These are phyloP conservation scores for Smallanthus sonchifolius DNA, from an alignment of 129 eudicot species.

Conservation along the genomic window DNA sequence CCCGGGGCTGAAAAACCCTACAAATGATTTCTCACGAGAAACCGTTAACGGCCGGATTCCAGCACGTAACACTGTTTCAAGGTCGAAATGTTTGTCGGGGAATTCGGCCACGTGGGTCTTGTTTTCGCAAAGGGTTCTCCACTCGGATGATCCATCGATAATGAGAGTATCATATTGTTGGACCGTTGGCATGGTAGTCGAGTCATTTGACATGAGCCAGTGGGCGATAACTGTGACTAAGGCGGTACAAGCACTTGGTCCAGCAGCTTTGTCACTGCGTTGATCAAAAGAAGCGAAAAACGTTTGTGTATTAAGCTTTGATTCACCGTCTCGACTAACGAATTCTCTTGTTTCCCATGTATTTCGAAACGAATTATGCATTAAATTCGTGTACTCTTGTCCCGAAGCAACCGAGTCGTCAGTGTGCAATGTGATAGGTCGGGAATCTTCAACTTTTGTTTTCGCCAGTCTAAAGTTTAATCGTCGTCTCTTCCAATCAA, in stretches of 20 bases:
- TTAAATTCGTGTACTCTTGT: neutral
- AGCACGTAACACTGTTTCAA: slow-evolving; percentile 59
- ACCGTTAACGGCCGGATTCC: slow-evolving; percentile 51
- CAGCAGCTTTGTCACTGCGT: slow-evolving; percentile 66
- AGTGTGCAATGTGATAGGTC: neutral
- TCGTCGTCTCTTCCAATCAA: slow-evolving; percentile 66
- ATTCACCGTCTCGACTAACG: slow-evolving; percentile 54
- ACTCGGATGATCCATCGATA: slow-evolving; percentile 63
- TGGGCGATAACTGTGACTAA: slow-evolving; percentile 72
- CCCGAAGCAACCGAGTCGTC: neutral
- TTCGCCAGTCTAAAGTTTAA: slow-evolving; percentile 29
- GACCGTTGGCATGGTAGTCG: slow-evolving; percentile 39
- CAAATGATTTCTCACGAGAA: slow-evolving; percentile 38
- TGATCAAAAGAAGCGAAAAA: slow-evolving; percentile 81
- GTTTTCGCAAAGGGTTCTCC: slow-evolving; percentile 54
- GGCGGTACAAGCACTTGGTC: slow-evolving; percentile 73
- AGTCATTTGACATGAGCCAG: slow-evolving; percentile 49
- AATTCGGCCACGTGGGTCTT: slow-evolving; percentile 32
- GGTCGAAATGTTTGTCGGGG: slow-evolving; percentile 74
- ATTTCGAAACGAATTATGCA: neutral
- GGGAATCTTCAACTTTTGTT: slow-evolving; percentile 11
- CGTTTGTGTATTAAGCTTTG: slow-evolving; percentile 42
- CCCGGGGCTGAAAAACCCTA: slow-evolving; percentile 69
- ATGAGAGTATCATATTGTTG: slow-evolving; percentile 60
- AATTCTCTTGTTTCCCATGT: slow-evolving; percentile 58